A percentile compares a stretch with the other conserved stretches of the same genome.
Evolutionary conservation across 179 eudicot genomes (phyloP).

Genomic region (Silene noctiflora): DNA sequence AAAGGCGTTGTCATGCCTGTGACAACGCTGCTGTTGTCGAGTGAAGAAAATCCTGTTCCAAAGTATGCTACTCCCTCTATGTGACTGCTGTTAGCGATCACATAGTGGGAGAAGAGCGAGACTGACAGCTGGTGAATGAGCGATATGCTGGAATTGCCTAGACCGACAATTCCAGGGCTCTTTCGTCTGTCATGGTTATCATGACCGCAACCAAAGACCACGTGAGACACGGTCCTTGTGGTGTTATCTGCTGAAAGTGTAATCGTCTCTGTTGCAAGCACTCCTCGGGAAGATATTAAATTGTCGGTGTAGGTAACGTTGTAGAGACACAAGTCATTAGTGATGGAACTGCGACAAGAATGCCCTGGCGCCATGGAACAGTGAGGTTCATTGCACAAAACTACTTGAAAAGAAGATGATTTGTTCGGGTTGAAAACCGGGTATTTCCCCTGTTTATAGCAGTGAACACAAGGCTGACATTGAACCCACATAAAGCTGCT

Average conservation of each 20-base stretch:
- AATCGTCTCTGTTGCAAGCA: conserved; percentile 23
- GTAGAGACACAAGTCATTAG: conserved; percentile 25
- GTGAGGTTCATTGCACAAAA: conserved; percentile 9
- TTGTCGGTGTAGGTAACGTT: conserved; percentile 18
- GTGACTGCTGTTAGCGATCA: conserved; percentile 28
- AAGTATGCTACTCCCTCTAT: conserved; percentile 28
- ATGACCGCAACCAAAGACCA: conserved; percentile 34
- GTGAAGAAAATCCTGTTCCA: conserved; percentile 22
- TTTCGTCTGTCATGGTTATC: conserved; percentile 23
- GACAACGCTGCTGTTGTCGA: conserved; percentile 4
- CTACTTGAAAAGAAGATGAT: conserved; percentile 25
- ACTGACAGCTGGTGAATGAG: conserved; percentile 23
- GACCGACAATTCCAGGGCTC: conserved; percentile 30
- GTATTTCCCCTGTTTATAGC: conserved; percentile 24
- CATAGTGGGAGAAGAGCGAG: conserved; percentile 30
- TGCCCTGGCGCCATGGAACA: conserved; percentile 24
- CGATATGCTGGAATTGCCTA: conserved; percentile 24
- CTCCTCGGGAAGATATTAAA: conserved; percentile 23
- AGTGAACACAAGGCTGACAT: conserved; percentile 28
- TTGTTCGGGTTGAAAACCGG: conserved; percentile 26
- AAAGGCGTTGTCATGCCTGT: conserved; percentile 32
- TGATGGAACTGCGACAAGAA: conserved; percentile 20
- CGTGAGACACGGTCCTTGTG: conserved; percentile 7
- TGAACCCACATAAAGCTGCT: conserved; percentile 35
- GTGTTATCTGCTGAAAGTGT: conserved; percentile 23